Conservation (phyloP, 176 grass and related monocot species). For the Guadua angustifolia region DNA sequence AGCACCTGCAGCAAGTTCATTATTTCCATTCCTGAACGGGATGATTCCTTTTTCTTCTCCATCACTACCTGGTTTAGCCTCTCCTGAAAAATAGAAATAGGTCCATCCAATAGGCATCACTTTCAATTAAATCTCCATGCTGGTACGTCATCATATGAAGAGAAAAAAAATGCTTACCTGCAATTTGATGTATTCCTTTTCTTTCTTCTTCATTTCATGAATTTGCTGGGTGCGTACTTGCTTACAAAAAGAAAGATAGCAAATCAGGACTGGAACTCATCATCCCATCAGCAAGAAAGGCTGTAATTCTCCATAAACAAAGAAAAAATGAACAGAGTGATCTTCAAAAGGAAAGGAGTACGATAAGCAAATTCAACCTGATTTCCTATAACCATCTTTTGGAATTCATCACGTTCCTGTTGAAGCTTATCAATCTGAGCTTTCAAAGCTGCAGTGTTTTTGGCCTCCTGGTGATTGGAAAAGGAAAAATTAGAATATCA, state of each 20-base stretch:
- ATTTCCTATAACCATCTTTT: constrained; percentile 99
- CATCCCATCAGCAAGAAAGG: background rate
- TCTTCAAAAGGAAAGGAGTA: background rate
- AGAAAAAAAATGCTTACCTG: constrained; percentile 57
- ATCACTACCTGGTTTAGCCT: constrained; percentile 87
- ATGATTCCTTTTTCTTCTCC: constrained; percentile 99
- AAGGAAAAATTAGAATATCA: constrained; percentile 40
- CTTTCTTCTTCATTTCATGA: constrained; percentile 99
- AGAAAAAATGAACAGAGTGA: constrained; percentile 12
- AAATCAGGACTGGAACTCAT: constrained; percentile 27
- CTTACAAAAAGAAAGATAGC: constrained; percentile 52
- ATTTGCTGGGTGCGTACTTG: constrained; percentile 96
- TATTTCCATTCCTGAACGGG: constrained; percentile 97
- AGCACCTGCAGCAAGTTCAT: constrained; percentile 95
- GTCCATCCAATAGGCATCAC: constrained; percentile 12
- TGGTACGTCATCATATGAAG: background rate
- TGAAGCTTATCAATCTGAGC: constrained; percentile 95
- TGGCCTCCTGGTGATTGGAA: constrained; percentile 71
- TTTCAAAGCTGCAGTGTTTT: constrained; percentile 82
- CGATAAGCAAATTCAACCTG: constrained; percentile 59
- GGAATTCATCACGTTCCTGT: constrained; percentile 96
- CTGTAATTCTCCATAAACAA: background rate
- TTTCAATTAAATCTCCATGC: constrained; percentile 12
- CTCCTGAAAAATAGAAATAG: constrained; percentile 63
- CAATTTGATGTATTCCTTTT: constrained; percentile 97